phyloP scores from a whole-genome alignment of 2,329 filamentous ascomycete genomes.

The Sarocladium kiliense region DNA sequence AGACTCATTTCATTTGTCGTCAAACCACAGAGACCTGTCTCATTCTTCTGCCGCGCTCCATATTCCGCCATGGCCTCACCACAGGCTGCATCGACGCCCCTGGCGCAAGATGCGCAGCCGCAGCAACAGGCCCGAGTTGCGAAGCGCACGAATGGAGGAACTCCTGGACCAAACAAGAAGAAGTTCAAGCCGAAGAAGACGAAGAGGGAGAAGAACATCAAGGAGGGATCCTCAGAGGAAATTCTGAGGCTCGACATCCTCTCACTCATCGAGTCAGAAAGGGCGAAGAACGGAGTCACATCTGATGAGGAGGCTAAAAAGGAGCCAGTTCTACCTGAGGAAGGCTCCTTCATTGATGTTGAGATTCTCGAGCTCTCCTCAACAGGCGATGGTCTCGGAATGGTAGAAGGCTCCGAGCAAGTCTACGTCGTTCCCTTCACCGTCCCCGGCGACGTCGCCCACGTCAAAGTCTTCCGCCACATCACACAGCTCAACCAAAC shows the following conservation, averaged over 20 bases:
- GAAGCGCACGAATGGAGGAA: constrained; percentile 19
- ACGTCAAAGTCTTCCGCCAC: constrained; percentile 75
- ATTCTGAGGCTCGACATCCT: constrained; percentile 61
- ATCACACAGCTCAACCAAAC: constrained; percentile 61
- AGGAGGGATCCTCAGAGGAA: constrained; percentile 60
- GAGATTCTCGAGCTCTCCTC: constrained; percentile 81
- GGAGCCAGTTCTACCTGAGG: constrained; percentile 48
- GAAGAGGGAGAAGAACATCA: constrained; percentile 55
- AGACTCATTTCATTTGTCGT: constrained; percentile 14
- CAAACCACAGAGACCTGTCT: constrained; percentile 10
- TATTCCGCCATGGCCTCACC: constrained; percentile 20
- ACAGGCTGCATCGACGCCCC: constrained; percentile 10
- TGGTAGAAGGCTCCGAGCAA: constrained; percentile 55
- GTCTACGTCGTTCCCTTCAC: constrained; percentile 87
- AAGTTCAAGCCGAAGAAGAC: constrained; percentile 42
- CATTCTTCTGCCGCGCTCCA: constrained; percentile 11
- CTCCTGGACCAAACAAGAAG: constrained; percentile 11
- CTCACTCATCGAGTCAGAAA: constrained; percentile 42
- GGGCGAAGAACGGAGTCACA: constrained; percentile 21
- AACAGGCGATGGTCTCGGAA: constrained; percentile 83
- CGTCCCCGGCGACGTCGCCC: constrained; percentile 76
- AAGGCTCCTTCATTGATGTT: constrained; percentile 72
- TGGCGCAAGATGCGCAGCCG: background rate
- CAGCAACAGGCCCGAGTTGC: background rate
- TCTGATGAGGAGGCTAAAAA: constrained; percentile 19